Percentiles rank a stretch among this genome's conserved stretches.
phyloP scores from a whole-genome alignment of 179 eudicot genomes.

The Camellia oleifera region DNA sequence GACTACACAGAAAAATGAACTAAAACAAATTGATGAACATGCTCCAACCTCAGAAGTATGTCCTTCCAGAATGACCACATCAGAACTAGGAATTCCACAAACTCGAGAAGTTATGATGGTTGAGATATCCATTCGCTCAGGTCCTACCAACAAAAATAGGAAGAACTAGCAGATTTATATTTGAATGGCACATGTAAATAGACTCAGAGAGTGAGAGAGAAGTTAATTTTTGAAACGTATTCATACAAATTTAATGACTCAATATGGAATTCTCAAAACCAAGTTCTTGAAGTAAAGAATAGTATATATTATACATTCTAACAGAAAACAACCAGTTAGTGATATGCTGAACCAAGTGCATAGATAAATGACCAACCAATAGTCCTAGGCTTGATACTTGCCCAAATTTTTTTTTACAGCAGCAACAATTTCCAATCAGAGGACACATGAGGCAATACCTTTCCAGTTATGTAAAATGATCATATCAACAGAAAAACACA shows the following conservation, averaged over 20 bases:
- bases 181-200: not conserved
- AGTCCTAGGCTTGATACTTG: not conserved
- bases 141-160: conserved; percentile 27
- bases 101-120: conserved; percentile 18
- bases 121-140: conserved; percentile 50
- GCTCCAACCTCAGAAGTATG: conserved; percentile 63
- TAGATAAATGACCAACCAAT: not conserved
- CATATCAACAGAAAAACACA: too few species aligned
- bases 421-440: not conserved
- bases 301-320: not conserved
- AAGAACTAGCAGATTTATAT: conserved; percentile 2
- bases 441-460: too few species aligned
- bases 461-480: too few species aligned
- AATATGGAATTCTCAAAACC: not conserved
- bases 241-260: not conserved
- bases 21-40: not conserved
- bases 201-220: conserved; percentile 5
- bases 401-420: not conserved
- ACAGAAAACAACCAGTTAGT: not conserved
- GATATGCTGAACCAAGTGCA: not conserved
- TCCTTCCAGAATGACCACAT: conserved; percentile 62
- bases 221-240: not conserved
- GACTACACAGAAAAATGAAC: not conserved
- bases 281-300: not conserved
- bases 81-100: conserved; percentile 41